phyloP scores from a whole-genome alignment of 176 grass and related monocot species.

The barley (Hordeum vulgare) region DNA sequence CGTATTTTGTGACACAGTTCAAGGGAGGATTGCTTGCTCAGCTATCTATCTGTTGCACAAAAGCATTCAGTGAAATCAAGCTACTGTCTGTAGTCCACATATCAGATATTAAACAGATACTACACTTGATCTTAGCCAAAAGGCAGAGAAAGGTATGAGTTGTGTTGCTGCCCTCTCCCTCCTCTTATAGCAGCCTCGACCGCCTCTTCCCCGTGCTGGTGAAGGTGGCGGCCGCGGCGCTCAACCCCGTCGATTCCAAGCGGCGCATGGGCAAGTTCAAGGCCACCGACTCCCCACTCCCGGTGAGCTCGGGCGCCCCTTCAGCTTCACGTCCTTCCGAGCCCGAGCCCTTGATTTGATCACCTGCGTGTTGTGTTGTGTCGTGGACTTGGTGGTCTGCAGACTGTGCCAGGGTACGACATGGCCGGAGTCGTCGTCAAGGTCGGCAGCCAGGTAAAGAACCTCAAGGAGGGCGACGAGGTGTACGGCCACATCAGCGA shows the following conservation, averaged over 20 bases:
- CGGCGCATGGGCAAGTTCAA: conserved; percentile 82
- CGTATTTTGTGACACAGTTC: too few relatives aligned
- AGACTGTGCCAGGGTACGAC: conserved; percentile 97
- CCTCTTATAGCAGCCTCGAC: too few relatives aligned
- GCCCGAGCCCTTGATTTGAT: background rate
- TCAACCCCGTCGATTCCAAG: conserved; percentile 90
- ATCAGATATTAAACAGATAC: too few relatives aligned
- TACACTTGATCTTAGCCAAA: too few relatives aligned
- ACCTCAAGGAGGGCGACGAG: conserved; percentile 73
- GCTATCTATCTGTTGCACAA: too few relatives aligned
- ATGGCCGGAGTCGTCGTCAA: conserved; percentile 73
- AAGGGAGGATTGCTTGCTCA: too few relatives aligned
- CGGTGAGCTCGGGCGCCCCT: conserved; percentile 25
- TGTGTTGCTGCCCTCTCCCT: too few relatives aligned
- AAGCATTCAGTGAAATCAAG: too few relatives aligned
- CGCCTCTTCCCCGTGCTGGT: too few relatives aligned
- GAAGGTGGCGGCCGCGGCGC: conserved; percentile 63
- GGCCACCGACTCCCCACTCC: conserved; percentile 79
- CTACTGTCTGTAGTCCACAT: too few relatives aligned
- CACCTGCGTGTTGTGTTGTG: background rate
- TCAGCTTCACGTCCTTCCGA: background rate
- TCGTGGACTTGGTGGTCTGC: background rate
- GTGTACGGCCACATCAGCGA: conserved; percentile 93
- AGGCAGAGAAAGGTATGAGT: too few relatives aligned
- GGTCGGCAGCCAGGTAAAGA: conserved; percentile 62